Evolutionary conservation across 2,329 filamentous ascomycete species (phyloP).

Genomic region (Fusarium oligoseptatum): DNA sequence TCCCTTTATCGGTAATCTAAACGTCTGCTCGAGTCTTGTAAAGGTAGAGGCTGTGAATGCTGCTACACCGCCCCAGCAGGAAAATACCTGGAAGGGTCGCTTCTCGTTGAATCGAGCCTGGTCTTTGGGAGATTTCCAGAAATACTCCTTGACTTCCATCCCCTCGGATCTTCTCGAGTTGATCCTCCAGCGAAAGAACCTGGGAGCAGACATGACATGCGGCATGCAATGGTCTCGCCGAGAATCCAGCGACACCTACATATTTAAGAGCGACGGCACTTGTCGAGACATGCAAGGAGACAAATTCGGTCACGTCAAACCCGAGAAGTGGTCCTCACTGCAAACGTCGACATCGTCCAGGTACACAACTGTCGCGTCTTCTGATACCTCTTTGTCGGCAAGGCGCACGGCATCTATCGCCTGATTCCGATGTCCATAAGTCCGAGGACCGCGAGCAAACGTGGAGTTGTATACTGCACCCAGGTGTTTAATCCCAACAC

Average conservation of each 20-base stretch:
- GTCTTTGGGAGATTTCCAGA: conserved; percentile 61
- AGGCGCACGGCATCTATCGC: neutral
- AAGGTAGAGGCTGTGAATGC: conserved; percentile 50
- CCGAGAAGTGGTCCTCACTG: conserved; percentile 67
- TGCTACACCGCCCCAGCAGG: conserved; percentile 70
- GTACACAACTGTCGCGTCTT: conserved; percentile 61
- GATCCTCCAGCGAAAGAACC: conserved; percentile 59
- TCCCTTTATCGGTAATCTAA: conserved; percentile 51
- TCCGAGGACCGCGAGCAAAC: neutral
- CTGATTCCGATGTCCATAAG: neutral
- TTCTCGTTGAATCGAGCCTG: conserved; percentile 49
- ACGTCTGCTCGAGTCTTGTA: conserved; percentile 45
- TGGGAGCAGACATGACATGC: conserved; percentile 67
- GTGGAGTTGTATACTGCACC: neutral
- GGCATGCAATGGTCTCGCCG: conserved; percentile 56
- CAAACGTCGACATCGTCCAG: conserved; percentile 67
- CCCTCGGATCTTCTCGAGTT: conserved; percentile 67
- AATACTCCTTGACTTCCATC: conserved; percentile 62
- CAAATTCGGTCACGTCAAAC: conserved; percentile 53
- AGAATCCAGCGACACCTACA: neutral
- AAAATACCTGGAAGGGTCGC: conserved; percentile 68
- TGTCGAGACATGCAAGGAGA: conserved; percentile 65
- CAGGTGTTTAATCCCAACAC: neutral
- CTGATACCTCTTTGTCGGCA: neutral
- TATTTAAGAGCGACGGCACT: conserved; percentile 49